Percentiles rank a stretch among this genome's conserved stretches.
Evolutionary conservation across 257 asterid genomes (phyloP).

Genomic region (Solanum pennellii): DNA sequence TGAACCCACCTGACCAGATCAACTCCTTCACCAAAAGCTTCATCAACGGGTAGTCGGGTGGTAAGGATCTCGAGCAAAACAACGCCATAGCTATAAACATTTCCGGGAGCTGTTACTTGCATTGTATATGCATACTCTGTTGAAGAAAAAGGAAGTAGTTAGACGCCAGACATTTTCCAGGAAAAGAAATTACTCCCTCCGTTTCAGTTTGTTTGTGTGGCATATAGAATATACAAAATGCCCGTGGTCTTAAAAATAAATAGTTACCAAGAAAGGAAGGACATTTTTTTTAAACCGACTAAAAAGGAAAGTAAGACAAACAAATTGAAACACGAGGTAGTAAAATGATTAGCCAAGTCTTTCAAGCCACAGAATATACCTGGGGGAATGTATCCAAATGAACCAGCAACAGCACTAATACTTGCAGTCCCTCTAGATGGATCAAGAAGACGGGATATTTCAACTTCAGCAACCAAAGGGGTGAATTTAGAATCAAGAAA

Average conservation of each 20-base stretch:
- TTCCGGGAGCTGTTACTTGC: conserved; percentile 99
- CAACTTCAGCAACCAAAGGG: conserved; percentile 82
- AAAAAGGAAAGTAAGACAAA: not conserved
- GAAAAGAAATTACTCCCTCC: not conserved
- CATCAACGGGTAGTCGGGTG: conserved; percentile 67
- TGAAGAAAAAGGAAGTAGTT: not conserved
- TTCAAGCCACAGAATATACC: conserved; percentile 31
- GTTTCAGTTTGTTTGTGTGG: not conserved
- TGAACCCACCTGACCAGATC: conserved; percentile 99
- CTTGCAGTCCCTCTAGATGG: conserved; percentile 98
- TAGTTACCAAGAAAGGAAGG: not conserved
- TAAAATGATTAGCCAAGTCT: not conserved
- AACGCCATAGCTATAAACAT: conserved; percentile 94
- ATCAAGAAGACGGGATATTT: conserved; percentile 87
- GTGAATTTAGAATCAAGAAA: conserved; percentile 57
- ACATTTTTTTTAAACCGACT: not conserved
- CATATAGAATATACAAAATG: not conserved
- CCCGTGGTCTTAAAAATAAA: not conserved
- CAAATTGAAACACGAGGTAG: not conserved
- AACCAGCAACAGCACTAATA: conserved; percentile 97
- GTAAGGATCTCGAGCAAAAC: conserved; percentile 91
- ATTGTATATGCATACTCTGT: conserved; percentile 96
- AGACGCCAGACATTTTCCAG: not conserved
- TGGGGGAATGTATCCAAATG: conserved; percentile 98
- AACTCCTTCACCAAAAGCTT: conserved; percentile 89